Base-by-base conservation (phyloP, 176 grass and related monocot genomes). In the Ensete ventricosum region DNA sequence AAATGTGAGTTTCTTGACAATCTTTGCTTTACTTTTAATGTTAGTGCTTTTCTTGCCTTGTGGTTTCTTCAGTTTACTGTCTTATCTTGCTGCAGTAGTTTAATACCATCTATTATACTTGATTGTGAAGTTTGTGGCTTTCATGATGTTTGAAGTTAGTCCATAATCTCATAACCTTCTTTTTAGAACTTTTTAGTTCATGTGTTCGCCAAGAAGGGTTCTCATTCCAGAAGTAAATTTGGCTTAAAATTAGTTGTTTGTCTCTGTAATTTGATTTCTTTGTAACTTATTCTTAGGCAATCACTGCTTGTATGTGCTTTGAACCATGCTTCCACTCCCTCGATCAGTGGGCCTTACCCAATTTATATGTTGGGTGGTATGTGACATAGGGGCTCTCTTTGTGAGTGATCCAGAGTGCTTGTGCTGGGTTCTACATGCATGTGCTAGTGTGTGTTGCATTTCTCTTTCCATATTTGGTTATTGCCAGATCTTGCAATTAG, bases 1-100 rank as follows among this genome's bases (percentile, higher is more conserved):
- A 99, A 91, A 87, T 99, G 95, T 99, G 76, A 94, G 91, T 84
- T 55, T 68, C 62, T 67, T 74, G 29, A 25, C 80, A 24, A 11
- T 49, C 71, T 43, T 13, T 21, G 0, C 72, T 80, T 43, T 65
- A n/a, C 60, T 76, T 75, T 70, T 60, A 64, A 52, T 82, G 7
- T 11, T 73, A 73, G 3, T 27, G 29, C 24, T 55, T 53, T 55
- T 34, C 8, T 12, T 54, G 14, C 14, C 10, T 53, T 25, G 10
- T 20, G 7, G 52, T 26, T 54, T 22, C 24, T 19, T 20, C 52
- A 20, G 17, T 54, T 73, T 9, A 17, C 19, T 72, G 13, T 55
- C 50, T 73, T 6, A 27, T 55, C 53, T 55, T 55, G 9, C 7
- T 55, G 24, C 72, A 57, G 11, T 17, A 2, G n/a, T n/a, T 19